A percentile compares a stretch with the other conserved stretches of the same genome.
These are phyloP conservation scores for Neckera pumila DNA, from an alignment of 225 moss, liverwort and hornwort species.

Conservation along the genomic window DNA sequence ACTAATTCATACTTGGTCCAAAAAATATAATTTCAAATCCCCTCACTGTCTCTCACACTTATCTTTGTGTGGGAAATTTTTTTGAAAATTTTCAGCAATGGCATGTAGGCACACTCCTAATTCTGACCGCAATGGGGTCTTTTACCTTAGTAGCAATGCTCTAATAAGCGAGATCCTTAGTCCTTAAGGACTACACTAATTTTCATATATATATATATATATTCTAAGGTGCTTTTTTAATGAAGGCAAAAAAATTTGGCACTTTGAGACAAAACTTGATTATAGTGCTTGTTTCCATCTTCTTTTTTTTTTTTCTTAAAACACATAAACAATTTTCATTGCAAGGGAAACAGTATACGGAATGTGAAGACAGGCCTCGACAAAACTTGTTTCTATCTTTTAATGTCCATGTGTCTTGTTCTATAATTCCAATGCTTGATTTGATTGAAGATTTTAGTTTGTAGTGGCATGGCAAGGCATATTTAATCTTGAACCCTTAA, in stretches of 20 bases:
- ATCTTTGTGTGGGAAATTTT: no score
- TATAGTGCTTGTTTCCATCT: neutral
- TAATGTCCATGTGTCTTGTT: neutral
- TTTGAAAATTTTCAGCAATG: no score
- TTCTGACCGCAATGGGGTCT: no score
- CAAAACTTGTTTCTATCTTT: no score
- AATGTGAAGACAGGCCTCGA: no score
- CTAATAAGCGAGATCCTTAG: neutral
- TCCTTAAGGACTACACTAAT: neutral
- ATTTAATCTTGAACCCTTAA: neutral
- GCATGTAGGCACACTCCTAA: no score
- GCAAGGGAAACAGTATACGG: no score
- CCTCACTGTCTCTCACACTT: no score
- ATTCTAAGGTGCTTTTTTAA: neutral
- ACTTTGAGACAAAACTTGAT: neutral
- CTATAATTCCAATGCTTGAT: rapidly evolving
- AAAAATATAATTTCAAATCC: no score
- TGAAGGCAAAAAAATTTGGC: neutral
- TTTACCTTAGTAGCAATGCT: neutral
- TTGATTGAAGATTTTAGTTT: neutral
- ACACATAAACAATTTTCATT: no score
- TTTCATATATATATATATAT: neutral
- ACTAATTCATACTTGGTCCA: no score
- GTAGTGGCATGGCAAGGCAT: neutral
- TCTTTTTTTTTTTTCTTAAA: no score